phyloP scores from a whole-genome alignment of 139 green algal genomes.

The Chlorella sp. region DNA sequence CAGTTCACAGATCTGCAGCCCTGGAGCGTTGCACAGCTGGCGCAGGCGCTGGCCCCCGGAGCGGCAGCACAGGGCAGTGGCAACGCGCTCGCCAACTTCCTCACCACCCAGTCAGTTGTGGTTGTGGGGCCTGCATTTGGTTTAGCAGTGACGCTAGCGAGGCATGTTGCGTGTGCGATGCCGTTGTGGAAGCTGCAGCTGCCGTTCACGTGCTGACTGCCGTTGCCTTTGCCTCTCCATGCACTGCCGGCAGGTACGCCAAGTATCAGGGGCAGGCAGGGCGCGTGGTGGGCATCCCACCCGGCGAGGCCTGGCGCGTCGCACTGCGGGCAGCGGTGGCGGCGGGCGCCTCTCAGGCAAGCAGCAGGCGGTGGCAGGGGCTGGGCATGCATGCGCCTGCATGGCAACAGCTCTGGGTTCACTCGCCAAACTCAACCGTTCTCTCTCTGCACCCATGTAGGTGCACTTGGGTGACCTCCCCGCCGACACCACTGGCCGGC shows the following conservation, averaged over 20 bases:
- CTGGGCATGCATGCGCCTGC: too few species aligned
- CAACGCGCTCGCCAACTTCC: conserved; percentile 45
- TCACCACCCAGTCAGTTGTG: conserved; percentile 39
- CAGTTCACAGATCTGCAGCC: neutral
- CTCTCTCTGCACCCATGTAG: neutral
- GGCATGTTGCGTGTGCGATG: too few species aligned
- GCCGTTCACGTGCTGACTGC: too few species aligned
- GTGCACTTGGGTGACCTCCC: conserved; percentile 77
- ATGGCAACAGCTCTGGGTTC: too few species aligned
- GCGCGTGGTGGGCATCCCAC: conserved; percentile 56
- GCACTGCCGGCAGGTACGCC: conserved; percentile 52
- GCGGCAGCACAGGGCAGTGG: neutral
- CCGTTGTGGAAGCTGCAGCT: too few species aligned
- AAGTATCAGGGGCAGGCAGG: conserved; percentile 63
- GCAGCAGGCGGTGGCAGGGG: too few species aligned
- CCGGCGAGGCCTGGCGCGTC: conserved; percentile 76
- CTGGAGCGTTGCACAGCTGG: neutral
- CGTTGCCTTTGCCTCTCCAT: too few species aligned
- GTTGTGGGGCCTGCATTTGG: too few species aligned
- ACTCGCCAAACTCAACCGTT: too few species aligned
- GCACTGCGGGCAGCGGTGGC: conserved; percentile 67
- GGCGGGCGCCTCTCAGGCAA: conserved; percentile 50
- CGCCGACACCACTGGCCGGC: conserved; percentile 52
- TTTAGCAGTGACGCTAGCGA: too few species aligned
- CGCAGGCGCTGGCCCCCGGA: neutral